Evolutionary conservation across 208 protist species (phyloP), one percentile per base, ranked within the genome.

Genomic region (Herpetomonas tarakana): DNA sequence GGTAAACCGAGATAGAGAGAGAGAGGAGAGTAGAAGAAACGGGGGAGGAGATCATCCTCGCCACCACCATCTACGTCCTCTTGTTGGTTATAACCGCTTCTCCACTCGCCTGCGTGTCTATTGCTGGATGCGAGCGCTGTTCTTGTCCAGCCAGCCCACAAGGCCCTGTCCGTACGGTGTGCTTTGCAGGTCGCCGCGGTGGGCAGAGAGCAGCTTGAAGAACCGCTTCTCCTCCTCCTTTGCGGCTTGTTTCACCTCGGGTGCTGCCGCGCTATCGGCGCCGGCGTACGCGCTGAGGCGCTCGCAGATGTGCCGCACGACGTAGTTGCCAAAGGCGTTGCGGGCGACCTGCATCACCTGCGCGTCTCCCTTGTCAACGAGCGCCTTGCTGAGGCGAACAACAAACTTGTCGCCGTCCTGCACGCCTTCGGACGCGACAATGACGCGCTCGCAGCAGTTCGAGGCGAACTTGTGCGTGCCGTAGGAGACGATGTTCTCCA

Each of bases 291-390:
- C 71, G 3, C 81, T 86, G 60, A 94, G 69, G 26, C 66, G 68
- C 27, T 80, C 66, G 39, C 80, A 78, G 26, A 91, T 55, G 24
- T 78, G 76, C 18, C 81, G 78, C 39, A 94, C 78, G 0, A 86
- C 79, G 71, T 94, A 91, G 68, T 91, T 91, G 51, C 83, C 87
- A 56, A 79, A 94, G 25, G 73, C 76, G 30, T 81, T 78, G 16
- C 71, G 60, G 19, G 78, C 70, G 4, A 94, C 63, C 53, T 75
- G 55, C 39, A 82, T 31, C 54, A 81, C 55, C 16, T 49, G 41
- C 11, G 69, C 64, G 14, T 75, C 71, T n/a, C 77, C 81, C 35
- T 74, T 72, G 22, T 74, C 54, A 26, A 91, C 68, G 30, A 93
- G 38, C 11, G 78, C 75, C 6, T 61, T 67, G 26, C 74, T 80